Conservation (phyloP, 2,329 filamentous ascomycete species). For the Apiospora aurea region DNA sequence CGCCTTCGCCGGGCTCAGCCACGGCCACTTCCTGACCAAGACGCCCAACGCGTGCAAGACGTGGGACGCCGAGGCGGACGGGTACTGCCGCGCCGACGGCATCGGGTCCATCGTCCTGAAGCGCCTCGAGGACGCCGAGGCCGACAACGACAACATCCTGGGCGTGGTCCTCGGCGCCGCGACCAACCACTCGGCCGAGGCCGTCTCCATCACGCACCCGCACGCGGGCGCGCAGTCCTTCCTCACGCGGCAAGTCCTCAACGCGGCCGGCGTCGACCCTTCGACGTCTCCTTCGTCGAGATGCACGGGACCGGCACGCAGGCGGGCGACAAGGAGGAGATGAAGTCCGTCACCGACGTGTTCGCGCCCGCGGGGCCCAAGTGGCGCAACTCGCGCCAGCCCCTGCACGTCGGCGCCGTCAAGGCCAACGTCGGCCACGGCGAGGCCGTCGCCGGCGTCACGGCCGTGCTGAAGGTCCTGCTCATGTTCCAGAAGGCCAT, state of each 20-base stretch:
- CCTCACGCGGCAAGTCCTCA: constrained; percentile 64
- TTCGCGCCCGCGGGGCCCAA: constrained; percentile 54
- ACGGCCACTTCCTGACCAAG: constrained; percentile 69
- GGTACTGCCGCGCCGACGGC: constrained; percentile 49
- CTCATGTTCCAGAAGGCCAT: constrained; percentile 49
- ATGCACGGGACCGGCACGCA: constrained; percentile 77
- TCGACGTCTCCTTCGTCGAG: constrained; percentile 68
- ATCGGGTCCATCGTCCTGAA: constrained; percentile 36
- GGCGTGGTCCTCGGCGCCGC: constrained; percentile 55
- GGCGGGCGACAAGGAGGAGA: constrained; percentile 72
- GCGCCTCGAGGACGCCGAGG: constrained; percentile 33
- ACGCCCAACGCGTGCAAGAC: constrained; percentile 52
- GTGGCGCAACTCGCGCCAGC: constrained; percentile 42
- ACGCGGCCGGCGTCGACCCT: constrained; percentile 62
- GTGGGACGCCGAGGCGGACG: constrained; percentile 69
- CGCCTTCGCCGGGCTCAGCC: constrained; percentile 67
- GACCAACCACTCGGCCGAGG: constrained; percentile 76
- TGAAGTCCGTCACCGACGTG: constrained; percentile 64
- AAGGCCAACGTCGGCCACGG: constrained; percentile 58
- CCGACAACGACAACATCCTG: constrained; percentile 39
- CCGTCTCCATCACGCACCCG: constrained; percentile 75
- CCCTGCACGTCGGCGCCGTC: constrained; percentile 54
- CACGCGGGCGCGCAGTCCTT: constrained; percentile 68
- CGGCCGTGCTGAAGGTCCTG: constrained; percentile 50
- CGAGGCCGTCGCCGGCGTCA: constrained; percentile 50